phyloP scores from a whole-genome alignment of 257 asterid species.

The Solanum appendiculatum region DNA sequence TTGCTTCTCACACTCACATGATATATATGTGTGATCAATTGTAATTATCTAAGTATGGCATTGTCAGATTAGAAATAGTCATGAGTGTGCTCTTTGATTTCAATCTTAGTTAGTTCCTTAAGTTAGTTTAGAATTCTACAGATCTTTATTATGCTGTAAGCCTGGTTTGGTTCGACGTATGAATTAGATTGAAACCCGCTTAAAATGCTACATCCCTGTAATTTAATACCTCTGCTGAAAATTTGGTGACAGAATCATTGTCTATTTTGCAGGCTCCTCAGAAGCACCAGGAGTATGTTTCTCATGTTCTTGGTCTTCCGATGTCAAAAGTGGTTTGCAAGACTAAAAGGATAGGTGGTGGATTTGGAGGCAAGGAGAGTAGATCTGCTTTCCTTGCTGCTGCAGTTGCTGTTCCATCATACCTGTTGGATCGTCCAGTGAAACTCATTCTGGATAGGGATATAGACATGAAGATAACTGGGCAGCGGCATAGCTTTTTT shows the following conservation, averaged over 20 bases:
- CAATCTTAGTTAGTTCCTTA: neutral
- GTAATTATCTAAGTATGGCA: neutral
- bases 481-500: conserved; percentile 90
- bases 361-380: conserved; percentile 98
- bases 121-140: neutral
- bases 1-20: neutral
- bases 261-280: conserved; percentile 57
- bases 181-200: neutral
- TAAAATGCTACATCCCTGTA: neutral
- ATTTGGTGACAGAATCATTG: neutral
- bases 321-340: conserved; percentile 98
- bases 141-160: neutral
- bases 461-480: conserved; percentile 81
- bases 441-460: conserved; percentile 84
- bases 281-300: conserved; percentile 86
- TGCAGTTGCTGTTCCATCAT: conserved; percentile 75
- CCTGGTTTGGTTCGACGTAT: neutral
- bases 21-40: neutral
- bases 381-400: conserved; percentile 85
- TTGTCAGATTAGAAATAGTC: neutral
- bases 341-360: conserved; percentile 97
- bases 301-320: conserved; percentile 85
- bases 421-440: conserved; percentile 78
- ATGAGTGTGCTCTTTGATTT: neutral
- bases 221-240: neutral